Evolutionary conservation across 345 rosid genomes (phyloP), one percentile per base, ranked within the genome.

Genomic region (Kandelia obovata): DNA sequence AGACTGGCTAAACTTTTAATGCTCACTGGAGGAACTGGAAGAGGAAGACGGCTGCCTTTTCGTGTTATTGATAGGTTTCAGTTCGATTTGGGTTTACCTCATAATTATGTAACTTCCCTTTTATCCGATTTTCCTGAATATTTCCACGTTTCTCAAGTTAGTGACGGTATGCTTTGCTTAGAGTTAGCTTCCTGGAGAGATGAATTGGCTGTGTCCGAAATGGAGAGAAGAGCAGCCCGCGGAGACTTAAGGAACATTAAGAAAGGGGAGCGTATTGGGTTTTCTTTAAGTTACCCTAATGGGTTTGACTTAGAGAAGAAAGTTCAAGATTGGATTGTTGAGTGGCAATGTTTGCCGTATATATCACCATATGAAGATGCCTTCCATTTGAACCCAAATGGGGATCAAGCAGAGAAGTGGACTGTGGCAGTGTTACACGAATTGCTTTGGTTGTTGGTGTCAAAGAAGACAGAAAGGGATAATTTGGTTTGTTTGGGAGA

Each of bases 361-460:
- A 75, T 89, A 34, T 92, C 98, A 0, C 93, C 97, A 1, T 92
- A 87, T 28, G 89, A 83, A 68, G 76, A 85, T 63, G 91, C 88
- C 0, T 83, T 87, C 69, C 93, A 89, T 61, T 77, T 92, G 63
- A 80, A 80, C 6, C 83, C 89, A 0, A 66, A 31, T n/a, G 80
- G 88, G 26, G 93, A 86, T 70, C 92, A 86, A 43, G 89, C 90
- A 0, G 93, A 90, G 87, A 93, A 90, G 73, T 89, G 96, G 91
- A 71, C 82, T 0, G 98, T 90, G 20, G 92, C 85, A 0, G 86
- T 90, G 61, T 84, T 93, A 52, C 97, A 90, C 61, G 98, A 93
- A 83, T 70, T 89, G 82, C 32, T 87, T 43, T 85, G 81, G 78
- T 65, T 90, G 53, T 73, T 86, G 39, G 87, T 87, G 35, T 83